Percentiles rank a stretch among this genome's conserved stretches.
Conservation (phyloP, 208 protist species). For the Crithidia sp. region DNA sequence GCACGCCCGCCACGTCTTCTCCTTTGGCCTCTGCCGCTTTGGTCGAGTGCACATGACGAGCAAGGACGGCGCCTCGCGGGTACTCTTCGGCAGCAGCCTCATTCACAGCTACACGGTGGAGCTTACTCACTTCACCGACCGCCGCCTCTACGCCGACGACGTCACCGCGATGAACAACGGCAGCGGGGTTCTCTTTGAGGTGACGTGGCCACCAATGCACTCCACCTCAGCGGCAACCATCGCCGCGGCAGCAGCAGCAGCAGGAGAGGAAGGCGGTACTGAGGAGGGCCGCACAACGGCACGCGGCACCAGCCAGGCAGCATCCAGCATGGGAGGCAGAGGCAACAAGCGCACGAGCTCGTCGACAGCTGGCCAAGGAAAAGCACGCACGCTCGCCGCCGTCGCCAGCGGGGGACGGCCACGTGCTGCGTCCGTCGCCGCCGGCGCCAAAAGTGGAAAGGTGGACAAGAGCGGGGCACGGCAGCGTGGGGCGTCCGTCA, state of each 20-base stretch:
- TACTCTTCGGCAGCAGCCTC: constrained; percentile 79
- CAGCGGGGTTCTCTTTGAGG: constrained; percentile 29
- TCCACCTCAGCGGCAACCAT: not conserved
- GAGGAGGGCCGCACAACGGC: not conserved
- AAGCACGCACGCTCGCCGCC: not conserved
- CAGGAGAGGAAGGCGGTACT: not conserved
- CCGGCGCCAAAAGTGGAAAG: constrained; percentile 13
- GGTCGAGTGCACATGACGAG: constrained; percentile 67
- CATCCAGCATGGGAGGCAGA: not conserved
- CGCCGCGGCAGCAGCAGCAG: not conserved
- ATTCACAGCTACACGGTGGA: constrained; percentile 90
- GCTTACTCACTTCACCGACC: constrained; percentile 81
- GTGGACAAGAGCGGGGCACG: not conserved
- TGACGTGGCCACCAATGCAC: constrained; percentile 24
- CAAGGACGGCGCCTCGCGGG: constrained; percentile 84
- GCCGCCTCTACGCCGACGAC: constrained; percentile 65
- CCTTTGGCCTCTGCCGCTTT: constrained; percentile 81
- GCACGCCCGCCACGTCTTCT: constrained; percentile 74
- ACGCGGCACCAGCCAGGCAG: not conserved
- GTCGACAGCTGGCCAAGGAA: not conserved
- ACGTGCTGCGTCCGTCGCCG: constrained; percentile 6
- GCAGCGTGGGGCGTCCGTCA: constrained; percentile 5
- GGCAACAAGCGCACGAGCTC: constrained; percentile 6
- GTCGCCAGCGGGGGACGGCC: not conserved
- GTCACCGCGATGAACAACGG: constrained; percentile 46